Evolutionary conservation across 116 monocot species (phyloP).

Genomic region (Zostera marina): DNA sequence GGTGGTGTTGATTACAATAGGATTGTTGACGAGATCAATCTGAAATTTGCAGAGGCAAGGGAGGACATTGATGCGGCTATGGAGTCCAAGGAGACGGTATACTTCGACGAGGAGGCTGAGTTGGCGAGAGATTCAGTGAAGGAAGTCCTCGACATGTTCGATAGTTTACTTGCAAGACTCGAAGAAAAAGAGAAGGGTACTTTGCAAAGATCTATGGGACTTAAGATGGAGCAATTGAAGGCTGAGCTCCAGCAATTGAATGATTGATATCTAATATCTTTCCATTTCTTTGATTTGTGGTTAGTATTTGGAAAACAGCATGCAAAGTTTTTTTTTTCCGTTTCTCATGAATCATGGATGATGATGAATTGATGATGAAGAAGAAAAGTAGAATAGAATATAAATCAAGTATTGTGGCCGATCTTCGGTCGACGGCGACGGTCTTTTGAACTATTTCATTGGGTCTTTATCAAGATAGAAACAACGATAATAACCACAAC

Average conservation of each 20-base stretch:
- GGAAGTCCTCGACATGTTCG: conserved; percentile 34
- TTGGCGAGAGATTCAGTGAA: conserved; percentile 57
- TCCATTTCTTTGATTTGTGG: not conserved
- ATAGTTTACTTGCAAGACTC: conserved; percentile 34
- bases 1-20: conserved; percentile 20
- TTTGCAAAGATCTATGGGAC: conserved; percentile 71
- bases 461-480: conserved; percentile 4
- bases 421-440: too few relatives aligned
- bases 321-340: too few relatives aligned
- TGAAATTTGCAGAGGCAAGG: conserved; percentile 89
- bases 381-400: too few relatives aligned
- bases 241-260: conserved; percentile 73
- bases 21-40: conserved; percentile 87
- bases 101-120: conserved; percentile 75
- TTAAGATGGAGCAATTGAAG: conserved; percentile 90
- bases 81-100: conserved; percentile 87
- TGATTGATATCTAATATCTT: conserved; percentile 11
- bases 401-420: too few relatives aligned
- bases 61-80: conserved; percentile 93
- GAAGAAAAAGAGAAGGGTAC: conserved; percentile 39
- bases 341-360: too few relatives aligned
- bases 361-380: too few relatives aligned
- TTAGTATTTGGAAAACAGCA: too few relatives aligned
- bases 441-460: too few relatives aligned
- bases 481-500: conserved; percentile 5